Evolutionary conservation across 2,329 filamentous ascomycete species (phyloP).

Genomic region (Macroventuria anomochaeta): DNA sequence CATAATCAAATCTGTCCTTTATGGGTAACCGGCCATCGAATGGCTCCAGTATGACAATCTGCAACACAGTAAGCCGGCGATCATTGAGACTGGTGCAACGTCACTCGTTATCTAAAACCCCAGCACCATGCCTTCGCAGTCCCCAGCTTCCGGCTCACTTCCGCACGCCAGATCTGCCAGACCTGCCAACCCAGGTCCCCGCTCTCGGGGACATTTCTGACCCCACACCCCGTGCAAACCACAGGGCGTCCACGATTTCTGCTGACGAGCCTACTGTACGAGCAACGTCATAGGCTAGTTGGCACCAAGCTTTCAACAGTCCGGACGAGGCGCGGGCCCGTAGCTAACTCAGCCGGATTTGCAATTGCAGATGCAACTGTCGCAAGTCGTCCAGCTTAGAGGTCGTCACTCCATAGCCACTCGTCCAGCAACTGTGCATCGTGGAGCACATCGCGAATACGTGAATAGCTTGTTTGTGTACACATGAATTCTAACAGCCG

Average conservation of each 20-base stretch:
- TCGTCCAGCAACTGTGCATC: background rate
- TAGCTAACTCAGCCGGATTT: constrained; percentile 7
- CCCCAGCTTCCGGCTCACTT: constrained; percentile 1
- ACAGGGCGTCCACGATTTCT: background rate
- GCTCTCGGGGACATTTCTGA: constrained; percentile 3
- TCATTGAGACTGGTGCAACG: constrained; percentile 7
- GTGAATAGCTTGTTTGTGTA: too few species aligned
- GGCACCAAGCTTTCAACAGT: constrained; percentile 6
- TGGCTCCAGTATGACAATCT: constrained; percentile 2
- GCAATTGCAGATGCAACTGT: background rate
- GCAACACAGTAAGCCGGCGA: constrained; percentile 9
- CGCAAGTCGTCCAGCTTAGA: background rate
- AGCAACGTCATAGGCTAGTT: constrained; percentile 3
- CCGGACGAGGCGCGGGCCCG: constrained; percentile 15
- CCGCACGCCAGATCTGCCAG: background rate
- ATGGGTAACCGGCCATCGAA: background rate
- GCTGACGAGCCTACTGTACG: background rate
- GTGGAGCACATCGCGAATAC: too few species aligned
- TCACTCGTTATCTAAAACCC: constrained; percentile 1
- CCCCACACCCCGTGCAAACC: constrained; percentile 1
- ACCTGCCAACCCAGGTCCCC: constrained; percentile 2
- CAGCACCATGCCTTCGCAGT: background rate
- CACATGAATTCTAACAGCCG: too few species aligned
- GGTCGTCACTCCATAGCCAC: background rate
- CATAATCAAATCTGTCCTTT: constrained; percentile 3